A percentile compares a stretch with the other conserved stretches of the same genome.
phyloP scores from a whole-genome alignment of 768 basidiomycete genomes.

The Galerina sulciceps region DNA sequence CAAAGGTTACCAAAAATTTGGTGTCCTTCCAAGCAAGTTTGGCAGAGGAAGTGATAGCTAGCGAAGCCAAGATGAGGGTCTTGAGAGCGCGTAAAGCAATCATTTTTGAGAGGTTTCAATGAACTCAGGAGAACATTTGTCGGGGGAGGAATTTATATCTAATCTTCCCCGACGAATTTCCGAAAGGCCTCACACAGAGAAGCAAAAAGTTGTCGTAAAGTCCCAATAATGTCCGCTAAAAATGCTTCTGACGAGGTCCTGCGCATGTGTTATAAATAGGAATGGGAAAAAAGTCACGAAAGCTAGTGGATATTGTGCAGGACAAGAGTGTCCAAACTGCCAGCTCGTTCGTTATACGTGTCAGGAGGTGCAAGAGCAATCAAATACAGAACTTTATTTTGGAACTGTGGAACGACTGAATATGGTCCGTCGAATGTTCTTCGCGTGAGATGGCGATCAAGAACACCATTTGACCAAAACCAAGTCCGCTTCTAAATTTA shows the following conservation, averaged over 20 bases:
- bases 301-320: neutral
- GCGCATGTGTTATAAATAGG: conserved; percentile 2
- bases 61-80: conserved; percentile 2
- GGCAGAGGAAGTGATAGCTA: conserved; percentile 19
- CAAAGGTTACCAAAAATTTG: conserved; percentile 62
- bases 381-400: no score
- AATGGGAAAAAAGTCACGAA: conserved; percentile 10
- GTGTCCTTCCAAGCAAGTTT: conserved; percentile 55
- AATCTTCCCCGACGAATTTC: conserved; percentile 12
- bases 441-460: no score
- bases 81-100: conserved; percentile 4
- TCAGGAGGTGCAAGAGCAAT: no score
- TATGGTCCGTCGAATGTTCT: no score
- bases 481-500: no score
- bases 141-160: conserved; percentile 1
- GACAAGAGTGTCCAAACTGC: neutral
- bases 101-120: neutral
- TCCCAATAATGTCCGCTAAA: conserved; percentile 12
- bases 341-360: no score
- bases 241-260: conserved; percentile 9
- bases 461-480: no score
- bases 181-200: conserved; percentile 12
- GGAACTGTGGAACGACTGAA: no score
- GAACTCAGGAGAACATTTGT: neutral
- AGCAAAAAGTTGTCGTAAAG: neutral